Conservation (phyloP, 2,329 filamentous ascomycete genomes). For the Diaporthe longicolla region DNA sequence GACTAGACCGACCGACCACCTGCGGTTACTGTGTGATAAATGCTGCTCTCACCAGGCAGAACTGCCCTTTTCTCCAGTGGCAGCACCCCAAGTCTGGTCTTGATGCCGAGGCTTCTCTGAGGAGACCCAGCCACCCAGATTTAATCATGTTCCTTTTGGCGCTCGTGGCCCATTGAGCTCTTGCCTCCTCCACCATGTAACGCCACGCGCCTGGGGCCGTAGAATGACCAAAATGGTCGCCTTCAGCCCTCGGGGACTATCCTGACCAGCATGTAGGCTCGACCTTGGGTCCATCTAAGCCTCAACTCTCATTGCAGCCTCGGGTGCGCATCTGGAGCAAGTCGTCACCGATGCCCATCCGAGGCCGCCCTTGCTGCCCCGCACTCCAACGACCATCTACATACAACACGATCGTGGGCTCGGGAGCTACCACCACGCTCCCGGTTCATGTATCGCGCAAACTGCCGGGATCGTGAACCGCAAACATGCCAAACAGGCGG, state of each 20-base stretch:
- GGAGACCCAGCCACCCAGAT: conserved; percentile 20
- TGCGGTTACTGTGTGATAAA: neutral
- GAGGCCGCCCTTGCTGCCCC: conserved; percentile 46
- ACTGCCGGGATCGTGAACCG: conserved; percentile 31
- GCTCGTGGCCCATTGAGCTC: neutral
- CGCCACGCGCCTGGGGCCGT: neutral
- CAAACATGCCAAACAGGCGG: conserved; percentile 42
- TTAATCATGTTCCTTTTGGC: neutral
- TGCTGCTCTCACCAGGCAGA: neutral
- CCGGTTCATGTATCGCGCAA: conserved; percentile 33
- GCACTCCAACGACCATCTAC: conserved; percentile 19
- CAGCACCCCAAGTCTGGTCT: neutral
- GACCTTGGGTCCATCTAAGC: neutral
- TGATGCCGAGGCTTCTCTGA: neutral
- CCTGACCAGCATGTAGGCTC: neutral
- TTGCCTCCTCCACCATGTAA: conserved; percentile 24
- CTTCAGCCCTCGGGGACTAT: neutral
- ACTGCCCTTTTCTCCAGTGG: neutral
- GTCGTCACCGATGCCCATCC: conserved; percentile 41
- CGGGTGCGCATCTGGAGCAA: neutral
- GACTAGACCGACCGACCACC: neutral
- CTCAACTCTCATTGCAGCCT: neutral
- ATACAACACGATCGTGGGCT: neutral
- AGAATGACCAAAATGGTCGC: neutral
- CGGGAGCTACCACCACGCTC: neutral